phyloP scores from a whole-genome alignment of 257 asterid species.

The Solanum pimpinellifolium region DNA sequence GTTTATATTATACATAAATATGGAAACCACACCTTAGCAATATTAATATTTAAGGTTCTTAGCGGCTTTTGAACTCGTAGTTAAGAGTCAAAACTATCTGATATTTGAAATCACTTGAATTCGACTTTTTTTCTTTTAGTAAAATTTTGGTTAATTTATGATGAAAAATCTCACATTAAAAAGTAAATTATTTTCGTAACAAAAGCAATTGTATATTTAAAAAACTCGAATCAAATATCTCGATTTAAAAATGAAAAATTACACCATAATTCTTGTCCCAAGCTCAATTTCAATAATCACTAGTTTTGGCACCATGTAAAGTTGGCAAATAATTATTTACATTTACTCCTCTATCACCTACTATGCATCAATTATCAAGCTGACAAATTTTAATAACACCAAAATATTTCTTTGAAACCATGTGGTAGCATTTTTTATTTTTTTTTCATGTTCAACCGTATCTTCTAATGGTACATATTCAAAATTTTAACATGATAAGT shows the following conservation, averaged over 20 bases:
- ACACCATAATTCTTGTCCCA: too few species aligned
- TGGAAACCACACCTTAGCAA: background rate
- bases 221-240: too few species aligned
- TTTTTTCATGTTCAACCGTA: background rate
- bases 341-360: slow-evolving; percentile 25
- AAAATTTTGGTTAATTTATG: too few species aligned
- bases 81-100: background rate
- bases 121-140: background rate
- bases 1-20: too few species aligned
- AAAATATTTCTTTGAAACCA: background rate
- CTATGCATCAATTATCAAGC: slow-evolving; percentile 12
- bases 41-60: background rate
- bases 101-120: background rate
- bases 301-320: slow-evolving; percentile 18
- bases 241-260: too few species aligned
- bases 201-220: too few species aligned
- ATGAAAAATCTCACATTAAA: too few species aligned
- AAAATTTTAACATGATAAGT: background rate
- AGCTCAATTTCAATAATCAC: background rate
- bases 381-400: slow-evolving; percentile 26
- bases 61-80: background rate
- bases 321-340: slow-evolving; percentile 24
- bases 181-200: too few species aligned
- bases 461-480: background rate
- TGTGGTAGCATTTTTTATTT: background rate